Evolutionary conservation across 2,329 filamentous ascomycete species (phyloP), one percentile per base, ranked within the genome.

Genomic region (Whalleya microplaca): DNA sequence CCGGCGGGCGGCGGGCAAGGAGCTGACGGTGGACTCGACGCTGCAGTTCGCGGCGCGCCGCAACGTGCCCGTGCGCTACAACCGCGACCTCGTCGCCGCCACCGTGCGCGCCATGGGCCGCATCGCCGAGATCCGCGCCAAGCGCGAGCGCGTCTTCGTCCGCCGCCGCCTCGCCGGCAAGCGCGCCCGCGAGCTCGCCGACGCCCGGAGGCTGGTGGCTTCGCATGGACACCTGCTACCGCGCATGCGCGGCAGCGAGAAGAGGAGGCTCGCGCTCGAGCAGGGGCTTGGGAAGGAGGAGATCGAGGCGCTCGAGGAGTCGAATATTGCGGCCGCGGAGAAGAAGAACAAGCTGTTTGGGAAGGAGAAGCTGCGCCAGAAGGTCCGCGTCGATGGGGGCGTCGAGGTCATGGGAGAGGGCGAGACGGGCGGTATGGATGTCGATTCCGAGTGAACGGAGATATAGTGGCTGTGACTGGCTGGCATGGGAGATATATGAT

Each of bases 21-120:
- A 79, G 72, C 86, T 96, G 91, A 90, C 91, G 55, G 93, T 98
- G 76, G 95, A 99, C 82, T 90, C 86, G 69, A 96, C 94, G 29
- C 87, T 99, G 59, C 89, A 92, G 71, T 96, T 98, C 78, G 90
- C 91, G 61, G 90, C 92, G 66, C 90, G 92, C 72, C 90, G 95
- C 80, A 97, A 99, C 81, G 86, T 96, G 29, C 95, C 95, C 64
- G 86, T 96, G 60, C 91, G 94, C 72, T 99, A 99, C 86, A 91
- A 97, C 84, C 89, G 95, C 75, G 91, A 96, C 67, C 86, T 96
- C 63, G 87, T 96, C 63, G 83, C 85, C 67, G 92, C 90, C 71
- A 98, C 95, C 16, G 83, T 98, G 75, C 86, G 90, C 72, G 94
- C 93, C 65, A 99, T 99, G 92, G 84, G 91, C 77, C 85, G 94